Evolutionary conservation across 2,329 filamentous ascomycete species (phyloP), one percentile per base, ranked within the genome.

Genomic region (Diplodia scrobiculata): DNA sequence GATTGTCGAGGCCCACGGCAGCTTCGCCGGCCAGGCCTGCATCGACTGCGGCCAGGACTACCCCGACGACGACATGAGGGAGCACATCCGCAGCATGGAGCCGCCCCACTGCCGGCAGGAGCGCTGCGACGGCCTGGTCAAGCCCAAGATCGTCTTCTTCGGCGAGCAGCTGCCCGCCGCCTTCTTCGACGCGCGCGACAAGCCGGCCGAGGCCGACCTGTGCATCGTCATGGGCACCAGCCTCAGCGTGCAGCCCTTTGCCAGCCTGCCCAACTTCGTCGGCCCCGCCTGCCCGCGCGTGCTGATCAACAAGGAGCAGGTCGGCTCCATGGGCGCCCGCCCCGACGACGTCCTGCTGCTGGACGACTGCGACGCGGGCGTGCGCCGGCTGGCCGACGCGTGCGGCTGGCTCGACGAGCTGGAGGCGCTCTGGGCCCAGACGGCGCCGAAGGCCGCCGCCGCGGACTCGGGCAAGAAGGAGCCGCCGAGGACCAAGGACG

Each of bases 111-210:
- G 94, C 75, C 70, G 78, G 47, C 78, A 80, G 4, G 73, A 80
- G 9, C 75, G 79, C 21, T 98, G 94, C 75, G 81, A 84, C 41
- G 93, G 93, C 0, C 80, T 95, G 2, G 91, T 97, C 45, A 97
- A 97, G 79, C 93, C 93, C 0, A 91, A 97, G 72, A 97, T 97
- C 74, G 92, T 96, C 38, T 97, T 97, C 79, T 97, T 97, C 71
- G 92, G 92, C 60, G 92, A 96, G 74, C 77, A 84, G 0, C 78
- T 93, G 2, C 91, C 91, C 0, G 75, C 79, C 6, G 79, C 78
- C 0, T 96, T 96, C 77, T 87, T 89, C 73, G 74, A 79, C 6
- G 87, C 86, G 67, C 79, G 81, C 32, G 74, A 80, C 48, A 77
- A 89, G 13, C 84, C 86, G 0, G 79, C 78, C 1, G 78, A 84